A percentile compares a stretch with the other conserved stretches of the same genome.
phyloP scores from a whole-genome alignment of 208 protist genomes.

The Wallacemonas sp. region DNA sequence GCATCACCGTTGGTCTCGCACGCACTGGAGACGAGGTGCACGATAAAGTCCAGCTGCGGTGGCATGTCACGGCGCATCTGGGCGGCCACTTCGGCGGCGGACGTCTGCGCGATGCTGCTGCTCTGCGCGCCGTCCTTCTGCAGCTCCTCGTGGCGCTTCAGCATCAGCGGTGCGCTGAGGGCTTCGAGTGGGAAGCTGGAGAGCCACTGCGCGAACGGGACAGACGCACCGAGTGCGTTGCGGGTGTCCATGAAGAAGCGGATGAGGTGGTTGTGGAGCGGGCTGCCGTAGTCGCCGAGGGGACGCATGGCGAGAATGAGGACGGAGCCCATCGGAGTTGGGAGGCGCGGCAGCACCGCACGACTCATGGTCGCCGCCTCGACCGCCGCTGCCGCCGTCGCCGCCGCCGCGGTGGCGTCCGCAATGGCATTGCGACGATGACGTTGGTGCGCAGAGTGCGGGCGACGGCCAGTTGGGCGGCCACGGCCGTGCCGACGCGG shows the following conservation, averaged over 20 bases:
- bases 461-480: background rate
- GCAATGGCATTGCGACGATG: too few relatives aligned
- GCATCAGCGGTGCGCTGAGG: slow-evolving; percentile 78
- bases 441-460: background rate
- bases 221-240: slow-evolving; percentile 39
- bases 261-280: slow-evolving; percentile 79
- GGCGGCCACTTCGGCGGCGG: slow-evolving; percentile 42
- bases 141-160: slow-evolving; percentile 67
- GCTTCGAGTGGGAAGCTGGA: slow-evolving; percentile 61
- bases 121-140: slow-evolving; percentile 18
- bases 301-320: slow-evolving; percentile 56
- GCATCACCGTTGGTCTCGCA: slow-evolving; percentile 77
- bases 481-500: background rate
- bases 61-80: slow-evolving; percentile 56
- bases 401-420: too few relatives aligned
- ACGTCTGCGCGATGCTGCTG: slow-evolving; percentile 47
- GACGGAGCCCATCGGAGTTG: slow-evolving; percentile 66
- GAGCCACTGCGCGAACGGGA: slow-evolving; percentile 70
- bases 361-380: background rate
- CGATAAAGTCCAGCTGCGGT: slow-evolving; percentile 68
- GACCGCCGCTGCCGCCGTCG: too few relatives aligned
- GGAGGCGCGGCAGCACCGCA: slow-evolving; percentile 70
- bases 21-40: slow-evolving; percentile 45
- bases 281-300: slow-evolving; percentile 49
- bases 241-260: slow-evolving; percentile 59